A percentile compares a stretch with the other conserved stretches of the same genome.
Evolutionary conservation across 2,329 filamentous ascomycete genomes (phyloP).

Genomic region (Botryotinia globosa): DNA sequence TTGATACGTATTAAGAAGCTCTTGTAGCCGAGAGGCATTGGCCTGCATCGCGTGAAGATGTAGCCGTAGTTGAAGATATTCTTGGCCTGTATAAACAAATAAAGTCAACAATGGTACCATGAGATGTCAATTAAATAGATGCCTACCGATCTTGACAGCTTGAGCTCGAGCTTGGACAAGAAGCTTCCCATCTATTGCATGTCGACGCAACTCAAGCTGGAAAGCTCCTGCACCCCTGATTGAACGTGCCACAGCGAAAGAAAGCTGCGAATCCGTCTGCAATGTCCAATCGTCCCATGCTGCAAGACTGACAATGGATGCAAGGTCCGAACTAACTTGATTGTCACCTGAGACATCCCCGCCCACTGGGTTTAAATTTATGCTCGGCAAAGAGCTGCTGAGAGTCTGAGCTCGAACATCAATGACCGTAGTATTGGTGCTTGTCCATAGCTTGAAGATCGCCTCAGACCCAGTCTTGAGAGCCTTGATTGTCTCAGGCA

Average conservation of each 20-base stretch:
- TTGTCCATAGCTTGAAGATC: background rate
- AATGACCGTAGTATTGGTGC: background rate
- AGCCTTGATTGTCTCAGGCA: background rate
- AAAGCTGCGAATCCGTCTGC: background rate
- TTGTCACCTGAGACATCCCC: background rate
- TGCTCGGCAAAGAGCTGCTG: background rate
- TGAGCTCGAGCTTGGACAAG: background rate
- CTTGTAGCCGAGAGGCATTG: background rate
- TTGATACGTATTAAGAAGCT: background rate
- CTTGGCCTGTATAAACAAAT: background rate
- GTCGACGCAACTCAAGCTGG: background rate
- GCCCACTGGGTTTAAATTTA: background rate
- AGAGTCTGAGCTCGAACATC: background rate
- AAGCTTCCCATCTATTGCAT: conserved; percentile 8
- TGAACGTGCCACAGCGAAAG: background rate
- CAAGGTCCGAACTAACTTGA: background rate
- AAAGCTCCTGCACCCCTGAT: background rate
- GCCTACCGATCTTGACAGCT: background rate
- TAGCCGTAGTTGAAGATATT: background rate
- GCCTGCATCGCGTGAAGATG: background rate
- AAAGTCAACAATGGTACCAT: background rate
- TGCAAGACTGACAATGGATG: background rate
- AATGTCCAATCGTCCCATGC: conserved; percentile 2
- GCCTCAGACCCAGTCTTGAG: background rate
- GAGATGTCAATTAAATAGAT: too few species aligned